These are phyloP conservation scores for Tulasnella sp. DNA, from an alignment of 768 basidiomycete species.

Conservation along the genomic window DNA sequence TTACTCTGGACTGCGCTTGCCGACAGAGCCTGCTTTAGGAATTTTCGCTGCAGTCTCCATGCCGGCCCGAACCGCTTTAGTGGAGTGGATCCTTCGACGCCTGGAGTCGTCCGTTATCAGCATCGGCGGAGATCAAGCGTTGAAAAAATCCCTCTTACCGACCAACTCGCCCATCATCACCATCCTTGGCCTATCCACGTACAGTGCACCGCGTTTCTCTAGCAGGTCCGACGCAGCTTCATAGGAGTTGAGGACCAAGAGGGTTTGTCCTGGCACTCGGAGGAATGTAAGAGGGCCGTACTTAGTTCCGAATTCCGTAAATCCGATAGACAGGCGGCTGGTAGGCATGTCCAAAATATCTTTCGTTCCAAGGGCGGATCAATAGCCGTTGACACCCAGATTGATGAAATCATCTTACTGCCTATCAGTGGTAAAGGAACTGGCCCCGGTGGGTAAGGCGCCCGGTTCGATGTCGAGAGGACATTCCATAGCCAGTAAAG, in stretches of 20 bases:
- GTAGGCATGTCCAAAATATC: neutral
- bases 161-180: neutral
- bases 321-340: neutral
- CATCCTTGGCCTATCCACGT: conserved; percentile 14
- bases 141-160: neutral
- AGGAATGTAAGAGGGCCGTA: conserved; percentile 8
- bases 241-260: conserved; percentile 6
- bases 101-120: neutral
- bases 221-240: conserved; percentile 15
- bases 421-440: neutral
- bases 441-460: neutral
- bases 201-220: conserved; percentile 14
- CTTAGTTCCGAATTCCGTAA: conserved; percentile 4
- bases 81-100: neutral
- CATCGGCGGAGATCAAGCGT: neutral
- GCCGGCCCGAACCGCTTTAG: neutral
- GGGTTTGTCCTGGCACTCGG: neutral
- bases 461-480: neutral
- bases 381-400: neutral
- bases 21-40: neutral
- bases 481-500: neutral
- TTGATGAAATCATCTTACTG: neutral
- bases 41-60: neutral
- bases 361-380: neutral
- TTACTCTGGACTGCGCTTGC: neutral